phyloP scores from a whole-genome alignment of 257 asterid species.

The Dorcoceras hygrometricum region DNA sequence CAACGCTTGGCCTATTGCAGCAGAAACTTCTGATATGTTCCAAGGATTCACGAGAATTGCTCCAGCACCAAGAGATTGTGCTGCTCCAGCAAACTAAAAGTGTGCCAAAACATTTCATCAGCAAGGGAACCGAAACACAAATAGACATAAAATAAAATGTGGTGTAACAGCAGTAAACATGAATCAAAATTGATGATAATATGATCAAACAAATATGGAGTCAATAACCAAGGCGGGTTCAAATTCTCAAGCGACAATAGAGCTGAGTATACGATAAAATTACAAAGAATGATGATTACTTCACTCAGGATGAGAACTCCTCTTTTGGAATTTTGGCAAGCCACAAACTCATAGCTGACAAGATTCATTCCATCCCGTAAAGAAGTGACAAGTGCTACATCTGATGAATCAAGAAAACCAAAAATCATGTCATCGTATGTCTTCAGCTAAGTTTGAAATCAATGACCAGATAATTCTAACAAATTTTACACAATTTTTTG shows the following conservation, averaged over 20 bases:
- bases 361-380: constrained; percentile 99
- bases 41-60: constrained; percentile 99
- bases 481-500: background rate
- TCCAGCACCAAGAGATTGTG: constrained; percentile 98
- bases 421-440: constrained; percentile 22
- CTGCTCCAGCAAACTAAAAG: constrained; percentile 96
- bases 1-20: constrained; percentile 64
- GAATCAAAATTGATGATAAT: background rate
- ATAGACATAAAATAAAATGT: constrained; percentile 14
- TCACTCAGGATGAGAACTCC: constrained; percentile 98
- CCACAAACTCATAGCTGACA: constrained; percentile 98
- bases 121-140: constrained; percentile 9
- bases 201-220: background rate
- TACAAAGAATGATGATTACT: constrained; percentile 36
- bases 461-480: constrained; percentile 18
- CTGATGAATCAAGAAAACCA: constrained; percentile 30
- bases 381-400: constrained; percentile 93
- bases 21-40: constrained; percentile 84
- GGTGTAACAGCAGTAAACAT: background rate
- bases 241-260: background rate
- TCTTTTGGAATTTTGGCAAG: constrained; percentile 83
- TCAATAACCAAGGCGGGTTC: background rate
- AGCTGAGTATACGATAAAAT: background rate
- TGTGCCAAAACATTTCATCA: constrained; percentile 22
- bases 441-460: constrained; percentile 10